Evolutionary conservation across 352 stramenopile genomes (phyloP).

Genomic region (Pythium coloratum): DNA sequence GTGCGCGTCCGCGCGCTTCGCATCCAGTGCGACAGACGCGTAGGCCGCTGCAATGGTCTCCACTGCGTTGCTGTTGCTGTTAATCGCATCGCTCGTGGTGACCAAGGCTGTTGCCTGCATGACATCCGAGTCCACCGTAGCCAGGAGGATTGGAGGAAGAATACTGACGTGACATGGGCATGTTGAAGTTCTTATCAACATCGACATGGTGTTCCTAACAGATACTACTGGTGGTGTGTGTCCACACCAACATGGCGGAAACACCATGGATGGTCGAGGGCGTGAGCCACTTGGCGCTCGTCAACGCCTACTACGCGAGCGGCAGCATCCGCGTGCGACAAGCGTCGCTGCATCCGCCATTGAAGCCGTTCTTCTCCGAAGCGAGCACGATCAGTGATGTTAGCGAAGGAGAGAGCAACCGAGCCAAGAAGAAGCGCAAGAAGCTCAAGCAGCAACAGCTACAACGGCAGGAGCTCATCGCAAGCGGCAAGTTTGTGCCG

Average conservation of each 20-base stretch:
- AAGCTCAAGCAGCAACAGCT: conserved; percentile 32
- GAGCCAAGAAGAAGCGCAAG: conserved; percentile 39
- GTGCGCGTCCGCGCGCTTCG: conserved; percentile 12
- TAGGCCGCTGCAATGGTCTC: conserved; percentile 8
- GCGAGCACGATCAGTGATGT: conserved; percentile 11
- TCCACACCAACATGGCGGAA: neutral
- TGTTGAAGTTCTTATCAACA: neutral
- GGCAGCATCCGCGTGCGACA: conserved; percentile 25
- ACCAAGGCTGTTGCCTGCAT: conserved; percentile 14
- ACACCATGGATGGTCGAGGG: conserved; percentile 8
- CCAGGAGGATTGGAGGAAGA: neutral
- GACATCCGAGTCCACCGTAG: conserved; percentile 13
- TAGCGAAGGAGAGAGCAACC: neutral
- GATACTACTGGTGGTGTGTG: conserved; percentile 8
- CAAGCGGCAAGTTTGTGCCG: conserved; percentile 53
- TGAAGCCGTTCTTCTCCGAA: conserved; percentile 25
- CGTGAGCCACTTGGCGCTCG: conserved; percentile 47
- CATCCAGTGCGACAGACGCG: conserved; percentile 16
- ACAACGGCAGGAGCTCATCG: conserved; percentile 39
- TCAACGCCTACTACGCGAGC: conserved; percentile 58
- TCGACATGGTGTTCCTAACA: neutral
- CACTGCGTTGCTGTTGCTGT: neutral
- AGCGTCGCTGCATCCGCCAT: conserved; percentile 37
- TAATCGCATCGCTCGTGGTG: neutral
- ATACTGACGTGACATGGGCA: neutral